Evolutionary conservation across 306 rosid species (phyloP).

Genomic region (Mucuna pruriens): DNA sequence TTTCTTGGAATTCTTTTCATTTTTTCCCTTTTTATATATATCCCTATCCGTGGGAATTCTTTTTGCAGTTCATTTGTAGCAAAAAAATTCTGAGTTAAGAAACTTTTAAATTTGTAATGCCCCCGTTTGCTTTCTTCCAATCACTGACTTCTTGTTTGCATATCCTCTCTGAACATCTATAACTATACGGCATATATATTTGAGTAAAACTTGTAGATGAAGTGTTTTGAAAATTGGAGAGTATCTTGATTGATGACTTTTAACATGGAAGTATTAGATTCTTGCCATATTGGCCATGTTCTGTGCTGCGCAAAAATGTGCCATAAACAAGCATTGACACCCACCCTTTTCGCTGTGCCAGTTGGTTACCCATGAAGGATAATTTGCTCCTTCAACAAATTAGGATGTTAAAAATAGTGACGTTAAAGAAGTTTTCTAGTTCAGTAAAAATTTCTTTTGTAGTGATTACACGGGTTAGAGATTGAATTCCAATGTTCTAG

Average conservation of each 20-base stretch:
- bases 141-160: neutral
- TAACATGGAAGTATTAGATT: slow-evolving; percentile 29
- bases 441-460: neutral
- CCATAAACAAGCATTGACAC: slow-evolving; percentile 29
- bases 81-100: slow-evolving; percentile 67
- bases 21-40: slow-evolving; percentile 41
- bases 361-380: slow-evolving; percentile 30
- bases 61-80: slow-evolving; percentile 99
- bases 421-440: slow-evolving; percentile 19
- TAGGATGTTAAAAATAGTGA: neutral
- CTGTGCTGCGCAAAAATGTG: slow-evolving; percentile 26
- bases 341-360: slow-evolving; percentile 5
- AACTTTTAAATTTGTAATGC: slow-evolving; percentile 56
- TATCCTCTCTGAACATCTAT: neutral
- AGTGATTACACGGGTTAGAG: slow-evolving; percentile 13
- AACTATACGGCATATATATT: neutral
- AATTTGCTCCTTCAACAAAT: neutral
- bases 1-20: slow-evolving; percentile 62
- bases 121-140: slow-evolving; percentile 19
- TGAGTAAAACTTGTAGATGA: slow-evolving; percentile 18
- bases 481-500: slow-evolving; percentile 14
- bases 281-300: slow-evolving; percentile 6
- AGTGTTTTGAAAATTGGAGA: neutral
- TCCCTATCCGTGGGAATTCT: slow-evolving; percentile 79
- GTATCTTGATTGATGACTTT: neutral